A percentile compares a stretch with the other conserved stretches of the same genome.
These are phyloP conservation scores for Rutstroemia sp. DNA, from an alignment of 2,329 filamentous ascomycete species.

Conservation along the genomic window DNA sequence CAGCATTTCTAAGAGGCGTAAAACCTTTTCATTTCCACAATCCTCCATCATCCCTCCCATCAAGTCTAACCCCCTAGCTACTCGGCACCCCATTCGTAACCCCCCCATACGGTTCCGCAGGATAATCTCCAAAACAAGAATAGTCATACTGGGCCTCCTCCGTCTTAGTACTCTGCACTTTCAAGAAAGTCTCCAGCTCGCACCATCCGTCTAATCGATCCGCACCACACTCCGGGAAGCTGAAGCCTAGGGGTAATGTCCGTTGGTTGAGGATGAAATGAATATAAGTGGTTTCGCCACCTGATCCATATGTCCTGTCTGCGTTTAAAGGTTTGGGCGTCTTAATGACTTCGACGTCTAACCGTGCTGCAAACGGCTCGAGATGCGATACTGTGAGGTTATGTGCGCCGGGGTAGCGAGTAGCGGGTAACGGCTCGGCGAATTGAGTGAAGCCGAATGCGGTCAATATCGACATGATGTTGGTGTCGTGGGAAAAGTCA, in stretches of 20 bases:
- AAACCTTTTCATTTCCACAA: too few relatives aligned
- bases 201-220: constrained; percentile 68
- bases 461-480: constrained; percentile 61
- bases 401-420: constrained; percentile 47
- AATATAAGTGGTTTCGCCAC: constrained; percentile 56
- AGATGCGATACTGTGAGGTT: constrained; percentile 60
- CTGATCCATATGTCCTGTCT: constrained; percentile 40
- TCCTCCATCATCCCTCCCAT: too few relatives aligned
- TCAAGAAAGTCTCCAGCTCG: constrained; percentile 60
- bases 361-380: constrained; percentile 63
- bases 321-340: constrained; percentile 55
- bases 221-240: constrained; percentile 55
- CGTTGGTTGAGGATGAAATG: constrained; percentile 71
- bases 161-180: constrained; percentile 52
- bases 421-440: constrained; percentile 47
- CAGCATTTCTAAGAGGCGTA: too few relatives aligned
- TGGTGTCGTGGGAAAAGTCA: constrained; percentile 73
- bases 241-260: constrained; percentile 60
- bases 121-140: constrained; percentile 57
- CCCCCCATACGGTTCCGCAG: constrained; percentile 39
- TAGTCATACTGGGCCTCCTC: constrained; percentile 53
- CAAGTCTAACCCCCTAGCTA: background rate
- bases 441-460: constrained; percentile 70
- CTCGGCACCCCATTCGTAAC: constrained; percentile 39
- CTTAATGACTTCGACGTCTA: constrained; percentile 68